Conservation (phyloP, 176 grass and related monocot species). For the Dendrocalamus sinicus region DNA sequence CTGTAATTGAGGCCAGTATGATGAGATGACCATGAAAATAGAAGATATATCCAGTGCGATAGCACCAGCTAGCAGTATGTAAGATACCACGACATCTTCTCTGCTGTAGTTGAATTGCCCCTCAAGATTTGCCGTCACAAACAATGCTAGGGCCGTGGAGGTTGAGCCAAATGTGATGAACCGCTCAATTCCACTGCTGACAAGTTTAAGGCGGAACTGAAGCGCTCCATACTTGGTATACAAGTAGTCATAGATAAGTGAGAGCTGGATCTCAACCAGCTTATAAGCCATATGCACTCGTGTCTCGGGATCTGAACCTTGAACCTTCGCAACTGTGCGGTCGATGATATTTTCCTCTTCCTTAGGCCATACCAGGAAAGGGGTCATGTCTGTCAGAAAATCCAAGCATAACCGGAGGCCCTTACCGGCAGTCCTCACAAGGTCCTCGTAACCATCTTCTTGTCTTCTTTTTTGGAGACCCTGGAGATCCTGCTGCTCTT, state of each 20-base stretch:
- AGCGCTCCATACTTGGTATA: constrained; percentile 48
- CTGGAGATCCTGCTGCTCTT: too few species aligned
- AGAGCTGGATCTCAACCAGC: constrained; percentile 57
- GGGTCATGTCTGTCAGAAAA: not conserved
- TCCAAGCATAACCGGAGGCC: not conserved
- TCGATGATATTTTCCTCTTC: not conserved
- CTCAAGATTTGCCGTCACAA: not conserved
- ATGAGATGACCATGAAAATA: not conserved
- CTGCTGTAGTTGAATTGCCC: not conserved
- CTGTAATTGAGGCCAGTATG: not conserved
- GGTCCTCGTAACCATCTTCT: not conserved
- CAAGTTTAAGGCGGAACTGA: not conserved
- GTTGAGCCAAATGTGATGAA: not conserved
- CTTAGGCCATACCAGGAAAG: not conserved
- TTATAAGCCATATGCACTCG: constrained; percentile 10
- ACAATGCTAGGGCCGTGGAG: not conserved
- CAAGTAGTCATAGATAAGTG: constrained; percentile 46
- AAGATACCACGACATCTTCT: not conserved
- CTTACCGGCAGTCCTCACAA: not conserved
- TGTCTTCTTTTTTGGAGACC: too few species aligned
- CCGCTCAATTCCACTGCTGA: not conserved
- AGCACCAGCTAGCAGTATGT: not conserved
- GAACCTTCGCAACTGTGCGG: not conserved
- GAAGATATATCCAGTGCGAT: not conserved
- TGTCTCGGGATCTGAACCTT: not conserved